phyloP scores from a whole-genome alignment of 129 eudicot species.

The Scalesia atractyloides region DNA sequence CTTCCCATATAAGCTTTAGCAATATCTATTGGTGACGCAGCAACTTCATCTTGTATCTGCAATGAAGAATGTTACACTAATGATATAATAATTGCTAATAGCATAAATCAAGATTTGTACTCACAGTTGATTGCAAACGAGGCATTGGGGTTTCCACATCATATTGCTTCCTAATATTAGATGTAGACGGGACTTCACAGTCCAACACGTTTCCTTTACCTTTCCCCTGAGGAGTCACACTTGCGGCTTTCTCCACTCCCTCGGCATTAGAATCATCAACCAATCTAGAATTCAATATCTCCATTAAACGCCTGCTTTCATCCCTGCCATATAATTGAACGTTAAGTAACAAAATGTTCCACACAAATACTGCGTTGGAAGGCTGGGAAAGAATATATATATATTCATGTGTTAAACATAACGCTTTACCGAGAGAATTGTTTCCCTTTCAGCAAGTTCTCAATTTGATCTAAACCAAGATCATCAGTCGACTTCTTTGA shows the following conservation, averaged over 20 bases:
- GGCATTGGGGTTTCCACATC: slow-evolving; percentile 51
- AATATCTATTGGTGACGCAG: slow-evolving; percentile 86
- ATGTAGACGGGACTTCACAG: slow-evolving; percentile 28
- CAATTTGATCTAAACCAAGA: slow-evolving; percentile 56
- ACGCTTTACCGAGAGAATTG: slow-evolving; percentile 63
- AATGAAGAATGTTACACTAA: background rate
- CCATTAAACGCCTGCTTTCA: slow-evolving; percentile 66
- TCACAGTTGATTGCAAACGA: slow-evolving; percentile 46
- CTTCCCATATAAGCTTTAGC: slow-evolving; percentile 93
- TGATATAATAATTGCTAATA: no score
- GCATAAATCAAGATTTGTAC: slow-evolving; percentile 14
- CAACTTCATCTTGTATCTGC: slow-evolving; percentile 61
- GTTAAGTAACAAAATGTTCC: background rate
- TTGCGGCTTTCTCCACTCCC: slow-evolving; percentile 36
- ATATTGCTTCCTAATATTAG: slow-evolving; percentile 37
- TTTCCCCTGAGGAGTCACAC: slow-evolving; percentile 34
- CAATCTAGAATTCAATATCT: slow-evolving; percentile 76
- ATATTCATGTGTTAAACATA: slow-evolving; percentile 9
- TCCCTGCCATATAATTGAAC: slow-evolving; percentile 50
- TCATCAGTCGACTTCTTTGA: slow-evolving; percentile 29
- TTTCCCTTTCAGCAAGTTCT: slow-evolving; percentile 71
- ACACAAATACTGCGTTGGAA: background rate
- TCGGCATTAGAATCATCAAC: slow-evolving; percentile 47
- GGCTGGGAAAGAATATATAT: slow-evolving; percentile 1
- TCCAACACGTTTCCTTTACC: slow-evolving; percentile 31